Evolutionary conservation across 192 early-diverging fungal species (phyloP), one percentile per base, ranked within the genome.

Genomic region (Backusella sp.): DNA sequence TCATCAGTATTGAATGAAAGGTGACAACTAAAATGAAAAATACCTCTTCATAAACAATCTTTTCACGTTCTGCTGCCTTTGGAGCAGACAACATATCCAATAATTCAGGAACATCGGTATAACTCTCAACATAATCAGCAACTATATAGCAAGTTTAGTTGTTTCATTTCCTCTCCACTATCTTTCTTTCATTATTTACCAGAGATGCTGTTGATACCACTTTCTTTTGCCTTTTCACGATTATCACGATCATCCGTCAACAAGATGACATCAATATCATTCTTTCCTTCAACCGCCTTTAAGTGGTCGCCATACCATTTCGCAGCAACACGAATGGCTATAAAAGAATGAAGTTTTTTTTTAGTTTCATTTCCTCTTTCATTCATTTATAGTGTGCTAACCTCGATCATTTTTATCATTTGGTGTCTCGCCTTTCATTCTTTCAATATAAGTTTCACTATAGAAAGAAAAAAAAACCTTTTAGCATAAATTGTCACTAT

Each of bases 371-470:
- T 44, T 42, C 11, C 11, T 44, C 17, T 17, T 44, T 44, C 0
- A 0, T 44, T 41, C 11, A 11, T 41, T 41, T 41, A 11, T 17
- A 80, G 53, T 21, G 14, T 28, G 8, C 75, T 42, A 68, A 91
- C 91, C 90, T 78, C 96, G 76, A 75, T 99, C 98, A 71, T 99
- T 99, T 72, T 95, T 88, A 76, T 99, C 98, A 74, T 99, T 99
- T 11, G 94, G 92, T 0, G 93, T 89, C 83, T 99, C 98, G 56
- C 89, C 91, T 44, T 92, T 84, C 9, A 87, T 74, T 42, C 90
- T 88, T 62, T 98, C 94, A 32, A 96, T 89, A 87, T 92, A 98
- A 3, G 95, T 96, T 21, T 95, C 95, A 9, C 91, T 90, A 53
- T 46, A 56, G 23, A 9, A 37, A 34, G n/a, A 53, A 17, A 72